Conservation (phyloP, 73 alveolate species). For the Paramecium octaurelia region DNA sequence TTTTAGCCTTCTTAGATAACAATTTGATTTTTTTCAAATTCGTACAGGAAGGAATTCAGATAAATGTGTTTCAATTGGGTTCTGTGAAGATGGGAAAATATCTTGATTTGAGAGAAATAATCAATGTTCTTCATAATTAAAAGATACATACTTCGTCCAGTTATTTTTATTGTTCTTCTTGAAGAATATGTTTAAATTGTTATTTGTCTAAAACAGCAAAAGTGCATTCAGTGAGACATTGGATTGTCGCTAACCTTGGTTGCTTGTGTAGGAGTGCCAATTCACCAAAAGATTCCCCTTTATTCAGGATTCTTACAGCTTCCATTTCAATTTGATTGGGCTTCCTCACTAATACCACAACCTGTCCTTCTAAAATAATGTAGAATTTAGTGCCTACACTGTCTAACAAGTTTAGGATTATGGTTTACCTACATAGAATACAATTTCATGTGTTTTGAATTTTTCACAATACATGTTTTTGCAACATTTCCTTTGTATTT, state of each 20-base stretch:
- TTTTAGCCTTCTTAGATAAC: slow-evolving; percentile 1
- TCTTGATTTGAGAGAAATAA: neutral
- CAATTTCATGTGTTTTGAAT: neutral
- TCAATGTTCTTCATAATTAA: neutral
- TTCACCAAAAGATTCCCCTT: slow-evolving; percentile 64
- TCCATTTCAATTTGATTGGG: neutral
- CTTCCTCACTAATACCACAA: neutral
- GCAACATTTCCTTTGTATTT: slow-evolving; percentile 1
- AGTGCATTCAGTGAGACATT: slow-evolving; percentile 50
- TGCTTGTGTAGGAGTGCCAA: slow-evolving; percentile 44
- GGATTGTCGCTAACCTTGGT: slow-evolving; percentile 53
- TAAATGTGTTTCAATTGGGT: neutral
- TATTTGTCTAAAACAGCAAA: slow-evolving; percentile 48
- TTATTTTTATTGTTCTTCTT: neutral
- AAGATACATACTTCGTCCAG: neutral
- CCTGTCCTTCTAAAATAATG: neutral
- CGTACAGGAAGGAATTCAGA: neutral
- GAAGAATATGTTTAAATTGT: slow-evolving; percentile 35
- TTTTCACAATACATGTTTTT: slow-evolving; percentile 1
- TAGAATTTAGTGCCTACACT: slow-evolving; percentile 44
- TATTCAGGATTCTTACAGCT: neutral
- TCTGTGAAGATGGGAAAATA: neutral
- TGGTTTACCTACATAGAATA: neutral
- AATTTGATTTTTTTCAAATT: slow-evolving; percentile 12
- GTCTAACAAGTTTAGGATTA: neutral